These are phyloP conservation scores for Rhizopogon vinicolor DNA, from an alignment of 768 basidiomycete genomes.

Conservation along the genomic window DNA sequence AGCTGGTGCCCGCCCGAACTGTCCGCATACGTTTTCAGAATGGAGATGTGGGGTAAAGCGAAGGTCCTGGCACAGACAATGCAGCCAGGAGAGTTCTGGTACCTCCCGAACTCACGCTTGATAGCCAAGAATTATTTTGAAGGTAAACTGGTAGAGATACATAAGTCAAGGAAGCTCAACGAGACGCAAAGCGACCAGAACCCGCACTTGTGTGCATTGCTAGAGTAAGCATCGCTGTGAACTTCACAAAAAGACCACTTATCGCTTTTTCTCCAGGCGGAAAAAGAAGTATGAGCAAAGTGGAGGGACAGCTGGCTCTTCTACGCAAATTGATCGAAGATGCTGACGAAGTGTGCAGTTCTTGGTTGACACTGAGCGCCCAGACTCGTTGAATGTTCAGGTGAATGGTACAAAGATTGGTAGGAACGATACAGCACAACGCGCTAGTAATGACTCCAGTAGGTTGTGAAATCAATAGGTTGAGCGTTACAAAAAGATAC, in stretches of 20 bases:
- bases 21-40: conserved; percentile 40
- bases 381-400: not conserved
- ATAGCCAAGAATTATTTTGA: conserved; percentile 37
- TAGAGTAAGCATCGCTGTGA: conserved; percentile 38
- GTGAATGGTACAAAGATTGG: too few relatives aligned
- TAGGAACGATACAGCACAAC: too few relatives aligned
- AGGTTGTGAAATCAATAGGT: too few relatives aligned
- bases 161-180: conserved; percentile 41
- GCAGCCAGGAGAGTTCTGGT: conserved; percentile 46
- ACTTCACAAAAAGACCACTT: not conserved
- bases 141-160: conserved; percentile 42
- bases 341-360: conserved; percentile 36
- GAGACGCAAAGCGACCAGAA: conserved; percentile 31
- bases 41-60: conserved; percentile 59
- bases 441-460: too few relatives aligned
- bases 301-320: conserved; percentile 15
- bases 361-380: too few relatives aligned
- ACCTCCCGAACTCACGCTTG: conserved; percentile 49
- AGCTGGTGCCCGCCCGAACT: conserved; percentile 46
- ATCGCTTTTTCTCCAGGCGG: conserved; percentile 34
- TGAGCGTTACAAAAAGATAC: too few relatives aligned
- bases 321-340: conserved; percentile 41
- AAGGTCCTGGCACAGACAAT: conserved; percentile 36
- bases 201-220: conserved; percentile 40
- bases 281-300: conserved; percentile 36